These are phyloP conservation scores for Scalesia atractyloides DNA, from an alignment of 129 eudicot species.

Conservation along the genomic window DNA sequence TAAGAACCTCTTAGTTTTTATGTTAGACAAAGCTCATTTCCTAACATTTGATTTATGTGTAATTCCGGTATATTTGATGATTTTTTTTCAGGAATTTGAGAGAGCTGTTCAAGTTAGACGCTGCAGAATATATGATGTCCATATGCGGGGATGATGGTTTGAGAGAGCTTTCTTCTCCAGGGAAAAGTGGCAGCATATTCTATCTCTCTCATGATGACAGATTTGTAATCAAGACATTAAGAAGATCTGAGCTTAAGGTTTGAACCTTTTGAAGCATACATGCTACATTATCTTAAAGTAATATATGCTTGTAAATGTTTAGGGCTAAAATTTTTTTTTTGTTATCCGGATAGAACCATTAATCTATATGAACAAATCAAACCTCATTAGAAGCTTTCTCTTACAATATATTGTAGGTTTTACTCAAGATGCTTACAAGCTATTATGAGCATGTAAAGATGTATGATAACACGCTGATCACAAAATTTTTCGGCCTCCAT, in stretches of 20 bases:
- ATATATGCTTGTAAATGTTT: background rate
- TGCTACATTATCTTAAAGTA: background rate
- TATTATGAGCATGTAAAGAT: constrained; percentile 75
- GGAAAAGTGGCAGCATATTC: constrained; percentile 98
- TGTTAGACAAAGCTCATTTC: background rate
- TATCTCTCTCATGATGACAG: constrained; percentile 88
- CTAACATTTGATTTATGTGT: constrained; percentile 20
- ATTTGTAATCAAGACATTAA: constrained; percentile 89
- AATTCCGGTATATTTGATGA: constrained; percentile 18
- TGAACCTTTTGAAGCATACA: constrained; percentile 13
- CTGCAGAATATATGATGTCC: constrained; percentile 99
- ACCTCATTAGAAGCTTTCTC: background rate
- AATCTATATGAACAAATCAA: background rate
- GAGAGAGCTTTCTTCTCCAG: constrained; percentile 90
- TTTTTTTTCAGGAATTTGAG: constrained; percentile 76
- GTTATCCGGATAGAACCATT: background rate
- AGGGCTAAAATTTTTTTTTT: background rate
- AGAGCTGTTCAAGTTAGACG: constrained; percentile 94
- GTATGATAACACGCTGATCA: constrained; percentile 87
- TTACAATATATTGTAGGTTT: constrained; percentile 49
- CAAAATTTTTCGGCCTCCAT: constrained; percentile 93
- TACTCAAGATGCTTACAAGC: constrained; percentile 88
- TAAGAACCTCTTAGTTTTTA: background rate
- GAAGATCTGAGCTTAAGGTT: constrained; percentile 82
- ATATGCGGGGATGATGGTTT: constrained; percentile 99